Conservation (phyloP, 2,329 filamentous ascomycete species). For the Ascochyta pisi region DNA sequence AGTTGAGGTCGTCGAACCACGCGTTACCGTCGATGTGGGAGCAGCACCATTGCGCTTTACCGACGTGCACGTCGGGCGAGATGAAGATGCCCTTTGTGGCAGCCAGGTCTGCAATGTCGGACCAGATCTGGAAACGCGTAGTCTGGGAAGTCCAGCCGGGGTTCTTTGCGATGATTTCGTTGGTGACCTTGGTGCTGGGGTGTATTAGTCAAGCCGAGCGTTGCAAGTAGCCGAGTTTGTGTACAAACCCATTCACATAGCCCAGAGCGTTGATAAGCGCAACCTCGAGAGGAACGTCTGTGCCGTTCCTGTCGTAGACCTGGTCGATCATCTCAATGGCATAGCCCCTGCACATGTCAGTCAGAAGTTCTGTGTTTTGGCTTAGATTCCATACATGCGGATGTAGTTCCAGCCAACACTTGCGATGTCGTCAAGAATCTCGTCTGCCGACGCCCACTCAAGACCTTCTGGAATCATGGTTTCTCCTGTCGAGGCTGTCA, state of each 20-base stretch:
- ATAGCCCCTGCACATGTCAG: slow-evolving; percentile 42
- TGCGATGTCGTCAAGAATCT: slow-evolving; percentile 61
- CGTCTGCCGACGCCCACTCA: slow-evolving; percentile 60
- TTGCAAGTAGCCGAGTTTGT: background rate
- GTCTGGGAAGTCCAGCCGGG: slow-evolving; percentile 49
- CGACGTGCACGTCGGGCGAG: slow-evolving; percentile 41
- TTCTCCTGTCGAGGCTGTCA: slow-evolving; percentile 53
- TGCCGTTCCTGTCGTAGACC: slow-evolving; percentile 49
- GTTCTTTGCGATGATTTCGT: slow-evolving; percentile 47
- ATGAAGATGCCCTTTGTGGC: slow-evolving; percentile 41
- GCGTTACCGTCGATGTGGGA: slow-evolving; percentile 61
- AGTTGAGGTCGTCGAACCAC: slow-evolving; percentile 64
- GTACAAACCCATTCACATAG: slow-evolving; percentile 41
- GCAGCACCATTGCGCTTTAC: slow-evolving; percentile 46
- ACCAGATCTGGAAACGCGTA: slow-evolving; percentile 50
- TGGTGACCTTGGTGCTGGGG: slow-evolving; percentile 45
- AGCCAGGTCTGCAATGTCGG: slow-evolving; percentile 34
- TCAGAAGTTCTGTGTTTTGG: background rate
- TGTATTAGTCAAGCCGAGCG: background rate
- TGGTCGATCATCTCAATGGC: slow-evolving; percentile 54
- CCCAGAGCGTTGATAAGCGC: slow-evolving; percentile 51
- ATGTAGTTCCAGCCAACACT: slow-evolving; percentile 67
- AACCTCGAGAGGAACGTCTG: slow-evolving; percentile 49
- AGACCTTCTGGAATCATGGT: slow-evolving; percentile 67
- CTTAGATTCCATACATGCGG: slow-evolving; percentile 46